Evolutionary conservation across 2,329 filamentous ascomycete genomes (phyloP).

Genomic region (Blumeria graminis): DNA sequence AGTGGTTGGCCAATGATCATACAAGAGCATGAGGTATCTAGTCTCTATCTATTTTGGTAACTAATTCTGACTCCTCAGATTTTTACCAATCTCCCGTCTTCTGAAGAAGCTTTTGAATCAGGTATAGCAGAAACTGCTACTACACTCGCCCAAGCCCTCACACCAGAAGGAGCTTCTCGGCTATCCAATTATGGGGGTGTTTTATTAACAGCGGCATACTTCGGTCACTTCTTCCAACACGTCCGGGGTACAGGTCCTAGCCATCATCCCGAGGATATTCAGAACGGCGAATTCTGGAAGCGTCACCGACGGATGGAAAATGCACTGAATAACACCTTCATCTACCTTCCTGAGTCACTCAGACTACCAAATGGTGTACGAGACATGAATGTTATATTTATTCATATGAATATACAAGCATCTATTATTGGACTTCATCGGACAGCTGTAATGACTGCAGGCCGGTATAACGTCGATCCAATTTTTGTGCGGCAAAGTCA

Average conservation of each 20-base stretch:
- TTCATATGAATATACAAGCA: constrained; percentile 74
- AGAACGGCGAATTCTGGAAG: constrained; percentile 60
- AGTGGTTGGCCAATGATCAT: constrained; percentile 77
- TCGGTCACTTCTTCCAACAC: constrained; percentile 61
- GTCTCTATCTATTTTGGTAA: background rate
- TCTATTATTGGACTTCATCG: constrained; percentile 75
- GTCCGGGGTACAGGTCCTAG: constrained; percentile 46
- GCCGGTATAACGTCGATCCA: constrained; percentile 41
- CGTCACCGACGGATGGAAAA: constrained; percentile 67
- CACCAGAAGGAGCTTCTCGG: constrained; percentile 22
- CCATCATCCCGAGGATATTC: constrained; percentile 51
- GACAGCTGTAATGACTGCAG: constrained; percentile 62
- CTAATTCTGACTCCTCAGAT: constrained; percentile 6
- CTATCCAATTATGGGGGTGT: constrained; percentile 52
- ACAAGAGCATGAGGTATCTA: constrained; percentile 38
- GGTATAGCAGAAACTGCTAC: constrained; percentile 37
- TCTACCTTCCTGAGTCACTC: constrained; percentile 53
- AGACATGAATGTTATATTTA: constrained; percentile 52
- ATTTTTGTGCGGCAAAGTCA: constrained; percentile 46
- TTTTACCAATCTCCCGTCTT: constrained; percentile 54
- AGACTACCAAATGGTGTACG: constrained; percentile 44
- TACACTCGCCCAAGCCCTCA: constrained; percentile 38
- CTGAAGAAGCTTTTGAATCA: constrained; percentile 50
- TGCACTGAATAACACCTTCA: constrained; percentile 49
- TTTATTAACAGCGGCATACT: constrained; percentile 50